A percentile compares a stretch with the other conserved stretches of the same genome.
phyloP scores from a whole-genome alignment of 1,284 basidiomycete species.

The Leccinum solheimii region DNA sequence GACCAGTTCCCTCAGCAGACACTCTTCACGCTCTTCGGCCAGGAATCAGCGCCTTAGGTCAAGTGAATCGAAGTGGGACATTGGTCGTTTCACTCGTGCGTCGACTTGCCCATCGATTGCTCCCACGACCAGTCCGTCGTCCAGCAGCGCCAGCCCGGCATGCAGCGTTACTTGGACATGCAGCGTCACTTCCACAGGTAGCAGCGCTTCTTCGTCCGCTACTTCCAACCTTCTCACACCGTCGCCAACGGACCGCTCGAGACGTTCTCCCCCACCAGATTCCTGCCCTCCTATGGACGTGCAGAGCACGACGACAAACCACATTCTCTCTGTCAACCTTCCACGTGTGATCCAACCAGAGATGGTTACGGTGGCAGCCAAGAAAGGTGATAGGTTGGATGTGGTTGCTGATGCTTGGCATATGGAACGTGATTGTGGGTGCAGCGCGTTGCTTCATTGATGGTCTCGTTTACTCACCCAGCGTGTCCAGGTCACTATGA shows the following conservation, averaged over 20 bases:
- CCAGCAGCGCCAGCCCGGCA: conserved; percentile 21
- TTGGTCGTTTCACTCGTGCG: conserved; percentile 30
- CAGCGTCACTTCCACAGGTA: conserved; percentile 18
- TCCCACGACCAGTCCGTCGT: conserved; percentile 22
- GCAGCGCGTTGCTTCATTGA: conserved; percentile 1
- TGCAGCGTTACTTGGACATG: conserved; percentile 29
- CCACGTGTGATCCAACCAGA: conserved; percentile 48
- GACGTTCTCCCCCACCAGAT: conserved; percentile 38
- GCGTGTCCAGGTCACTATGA: conserved; percentile 50
- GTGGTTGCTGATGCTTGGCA: conserved; percentile 61
- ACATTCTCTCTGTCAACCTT: conserved; percentile 43
- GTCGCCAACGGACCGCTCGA: conserved; percentile 41
- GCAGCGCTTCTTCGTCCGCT: conserved; percentile 16
- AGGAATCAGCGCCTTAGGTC: conserved; percentile 27
- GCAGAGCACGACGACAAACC: conserved; percentile 36
- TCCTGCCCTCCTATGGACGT: conserved; percentile 43
- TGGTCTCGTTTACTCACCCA: conserved; percentile 7
- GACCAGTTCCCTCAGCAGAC: conserved; percentile 27
- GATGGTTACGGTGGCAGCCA: conserved; percentile 57
- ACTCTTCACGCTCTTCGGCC: conserved; percentile 33
- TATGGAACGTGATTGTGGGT: conserved; percentile 52
- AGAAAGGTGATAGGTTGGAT: conserved; percentile 50
- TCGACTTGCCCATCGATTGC: conserved; percentile 32
- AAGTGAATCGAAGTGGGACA: conserved; percentile 31
- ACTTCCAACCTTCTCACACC: conserved; percentile 19